These are phyloP conservation scores for Cercospora sp. DNA, from an alignment of 2,329 filamentous ascomycete genomes.

Conservation along the genomic window DNA sequence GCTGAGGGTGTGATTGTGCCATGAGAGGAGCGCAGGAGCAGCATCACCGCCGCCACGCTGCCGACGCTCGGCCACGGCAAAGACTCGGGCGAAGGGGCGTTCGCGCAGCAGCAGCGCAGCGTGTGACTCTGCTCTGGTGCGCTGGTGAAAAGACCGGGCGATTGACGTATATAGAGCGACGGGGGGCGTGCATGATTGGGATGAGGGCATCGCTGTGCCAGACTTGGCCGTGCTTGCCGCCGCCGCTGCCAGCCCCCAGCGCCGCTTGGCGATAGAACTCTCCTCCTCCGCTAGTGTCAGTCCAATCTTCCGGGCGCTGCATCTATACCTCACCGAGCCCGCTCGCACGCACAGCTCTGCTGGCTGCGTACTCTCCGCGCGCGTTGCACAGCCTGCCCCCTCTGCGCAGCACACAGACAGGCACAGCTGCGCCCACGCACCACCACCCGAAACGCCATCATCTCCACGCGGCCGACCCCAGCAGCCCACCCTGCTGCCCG, in stretches of 20 bases:
- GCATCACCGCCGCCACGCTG: background rate
- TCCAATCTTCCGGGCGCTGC: slow-evolving; percentile 6
- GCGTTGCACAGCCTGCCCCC: slow-evolving; percentile 15
- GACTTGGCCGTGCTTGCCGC: background rate
- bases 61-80: background rate
- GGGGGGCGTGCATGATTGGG: background rate
- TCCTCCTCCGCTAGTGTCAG: background rate
- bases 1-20: background rate
- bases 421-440: slow-evolving; percentile 4
- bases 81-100: background rate
- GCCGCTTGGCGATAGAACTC: slow-evolving; percentile 1
- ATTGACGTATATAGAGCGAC: background rate
- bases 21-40: background rate
- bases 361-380: slow-evolving; percentile 10
- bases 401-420: background rate
- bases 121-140: background rate
- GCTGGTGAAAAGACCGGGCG: background rate
- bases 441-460: slow-evolving; percentile 8
- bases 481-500: slow-evolving; percentile 5
- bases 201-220: background rate
- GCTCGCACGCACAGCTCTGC: slow-evolving; percentile 1
- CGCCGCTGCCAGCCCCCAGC: background rate
- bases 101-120: background rate
- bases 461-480: slow-evolving; percentile 1
- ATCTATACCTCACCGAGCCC: background rate